These are phyloP conservation scores for Verticillium albo-atrum DNA, from an alignment of 2,329 filamentous ascomycete species.

Conservation along the genomic window DNA sequence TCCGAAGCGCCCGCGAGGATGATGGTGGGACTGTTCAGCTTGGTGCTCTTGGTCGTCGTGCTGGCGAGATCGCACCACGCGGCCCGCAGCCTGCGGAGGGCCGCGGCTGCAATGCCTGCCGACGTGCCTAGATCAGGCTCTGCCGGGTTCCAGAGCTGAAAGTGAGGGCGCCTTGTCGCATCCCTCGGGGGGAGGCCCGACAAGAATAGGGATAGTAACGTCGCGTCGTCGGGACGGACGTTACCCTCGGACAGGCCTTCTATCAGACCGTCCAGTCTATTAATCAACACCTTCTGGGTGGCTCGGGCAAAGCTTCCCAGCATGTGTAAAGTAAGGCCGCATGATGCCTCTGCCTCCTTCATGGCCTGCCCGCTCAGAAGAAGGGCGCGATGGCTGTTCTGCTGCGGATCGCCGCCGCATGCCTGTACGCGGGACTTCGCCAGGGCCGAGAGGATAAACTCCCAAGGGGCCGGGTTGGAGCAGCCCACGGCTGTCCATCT, in stretches of 20 bases:
- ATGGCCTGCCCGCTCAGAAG: slow-evolving; percentile 3
- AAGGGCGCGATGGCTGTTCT: slow-evolving; percentile 1
- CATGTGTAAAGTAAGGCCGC: slow-evolving; percentile 9
- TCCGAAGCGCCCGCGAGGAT: background rate
- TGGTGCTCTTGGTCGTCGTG: background rate
- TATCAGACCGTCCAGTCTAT: slow-evolving; percentile 19
- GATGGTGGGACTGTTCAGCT: background rate
- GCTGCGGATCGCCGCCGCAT: background rate
- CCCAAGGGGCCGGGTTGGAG: slow-evolving; percentile 3
- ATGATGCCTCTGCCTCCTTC: slow-evolving; percentile 1
- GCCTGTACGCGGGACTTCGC: slow-evolving; percentile 8
- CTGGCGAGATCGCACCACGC: background rate
- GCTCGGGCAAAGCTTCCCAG: slow-evolving; percentile 11
- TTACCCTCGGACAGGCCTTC: slow-evolving; percentile 19
- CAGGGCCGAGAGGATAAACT: slow-evolving; percentile 4
- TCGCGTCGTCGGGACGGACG: background rate
- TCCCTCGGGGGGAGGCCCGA: background rate
- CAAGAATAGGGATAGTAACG: slow-evolving; percentile 4
- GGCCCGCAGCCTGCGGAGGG: background rate
- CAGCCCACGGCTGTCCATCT: background rate
- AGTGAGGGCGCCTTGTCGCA: background rate
- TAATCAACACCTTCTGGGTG: slow-evolving; percentile 8
- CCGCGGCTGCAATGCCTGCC: background rate
- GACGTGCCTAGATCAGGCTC: background rate
- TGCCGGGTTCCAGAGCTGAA: background rate